These are phyloP conservation scores for Drosera capensis DNA, from an alignment of 148 eudicot species.

Conservation along the genomic window DNA sequence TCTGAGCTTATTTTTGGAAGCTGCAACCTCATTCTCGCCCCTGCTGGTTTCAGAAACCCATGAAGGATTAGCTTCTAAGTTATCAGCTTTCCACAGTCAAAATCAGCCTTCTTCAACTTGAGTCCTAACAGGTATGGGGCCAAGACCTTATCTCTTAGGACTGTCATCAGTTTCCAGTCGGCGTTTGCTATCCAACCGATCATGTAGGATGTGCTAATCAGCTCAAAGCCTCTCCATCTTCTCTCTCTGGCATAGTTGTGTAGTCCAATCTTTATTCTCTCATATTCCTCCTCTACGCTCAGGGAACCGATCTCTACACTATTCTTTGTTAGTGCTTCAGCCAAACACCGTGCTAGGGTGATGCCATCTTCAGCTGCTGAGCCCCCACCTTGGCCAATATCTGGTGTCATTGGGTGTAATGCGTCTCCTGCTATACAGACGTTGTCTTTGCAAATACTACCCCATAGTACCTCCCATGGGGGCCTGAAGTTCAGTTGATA, in stretches of 20 bases:
- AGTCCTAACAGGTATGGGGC: slow-evolving; percentile 18
- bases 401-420: slow-evolving; percentile 54
- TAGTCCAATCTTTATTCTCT: slow-evolving; percentile 20
- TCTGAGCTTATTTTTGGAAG: too few relatives aligned
- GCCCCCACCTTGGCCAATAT: slow-evolving; percentile 53
- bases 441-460: slow-evolving; percentile 1
- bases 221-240: slow-evolving; percentile 38
- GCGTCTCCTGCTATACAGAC: slow-evolving; percentile 39
- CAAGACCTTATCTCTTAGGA: slow-evolving; percentile 30
- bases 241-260: slow-evolving; percentile 23
- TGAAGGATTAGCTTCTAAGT: too few relatives aligned
- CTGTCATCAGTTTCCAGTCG: slow-evolving; percentile 19
- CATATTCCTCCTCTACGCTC: slow-evolving; percentile 4
- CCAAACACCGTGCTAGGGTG: slow-evolving; percentile 29
- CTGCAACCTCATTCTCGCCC: too few relatives aligned
- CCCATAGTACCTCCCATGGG: slow-evolving; percentile 1
- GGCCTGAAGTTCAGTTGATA: background rate
- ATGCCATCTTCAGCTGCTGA: slow-evolving; percentile 45
- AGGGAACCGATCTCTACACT: slow-evolving; percentile 1
- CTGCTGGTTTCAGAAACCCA: too few relatives aligned
- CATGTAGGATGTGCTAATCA: slow-evolving; percentile 23
- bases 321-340: slow-evolving; percentile 9
- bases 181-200: slow-evolving; percentile 28
- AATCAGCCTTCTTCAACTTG: slow-evolving; percentile 23
- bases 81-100: slow-evolving; percentile 26